A percentile compares a stretch with the other conserved stretches of the same genome.
Evolutionary conservation across 805 yeast genomes (phyloP).

Genomic region (Ogataea zsoltii): DNA sequence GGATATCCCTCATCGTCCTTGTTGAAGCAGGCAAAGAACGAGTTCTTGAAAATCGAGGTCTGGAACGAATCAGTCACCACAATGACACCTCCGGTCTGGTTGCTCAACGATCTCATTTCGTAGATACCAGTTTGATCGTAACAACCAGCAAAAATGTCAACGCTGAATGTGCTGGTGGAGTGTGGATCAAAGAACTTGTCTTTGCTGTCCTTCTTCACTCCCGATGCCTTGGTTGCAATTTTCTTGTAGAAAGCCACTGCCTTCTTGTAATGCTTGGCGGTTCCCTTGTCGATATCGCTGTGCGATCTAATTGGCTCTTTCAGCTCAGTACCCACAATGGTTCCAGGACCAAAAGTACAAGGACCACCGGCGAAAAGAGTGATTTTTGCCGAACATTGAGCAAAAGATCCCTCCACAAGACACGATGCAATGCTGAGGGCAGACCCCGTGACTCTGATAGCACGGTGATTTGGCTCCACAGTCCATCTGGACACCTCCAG

Average conservation of each 20-base stretch:
- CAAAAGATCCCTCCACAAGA: slow-evolving; percentile 76
- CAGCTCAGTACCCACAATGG: slow-evolving; percentile 86
- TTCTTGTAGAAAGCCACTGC: slow-evolving; percentile 80
- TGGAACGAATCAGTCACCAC: slow-evolving; percentile 91
- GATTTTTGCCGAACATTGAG: slow-evolving; percentile 85
- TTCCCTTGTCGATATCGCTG: slow-evolving; percentile 90
- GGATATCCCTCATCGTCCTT: slow-evolving; percentile 87
- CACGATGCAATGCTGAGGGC: slow-evolving; percentile 85
- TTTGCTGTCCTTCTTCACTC: slow-evolving; percentile 37
- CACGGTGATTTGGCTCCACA: slow-evolving; percentile 77
- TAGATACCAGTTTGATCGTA: slow-evolving; percentile 94
- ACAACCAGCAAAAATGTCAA: slow-evolving; percentile 92
- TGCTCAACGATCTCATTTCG: slow-evolving; percentile 87
- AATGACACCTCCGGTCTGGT: slow-evolving; percentile 86
- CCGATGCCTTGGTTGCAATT: slow-evolving; percentile 70
- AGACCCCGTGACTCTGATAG: slow-evolving; percentile 89
- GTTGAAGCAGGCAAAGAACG: slow-evolving; percentile 80
- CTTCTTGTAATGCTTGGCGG: slow-evolving; percentile 83
- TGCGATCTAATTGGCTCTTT: slow-evolving; percentile 98
- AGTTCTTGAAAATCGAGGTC: slow-evolving; percentile 91
- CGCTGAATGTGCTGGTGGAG: slow-evolving; percentile 66
- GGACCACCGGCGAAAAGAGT: slow-evolving; percentile 94
- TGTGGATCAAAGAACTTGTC: slow-evolving; percentile 39
- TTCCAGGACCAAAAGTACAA: slow-evolving; percentile 91
- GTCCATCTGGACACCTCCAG: slow-evolving; percentile 72